Evolutionary conservation across 1,284 basidiomycete species (phyloP), one percentile per base, ranked within the genome.

Genomic region (Neonothopanus nambi): DNA sequence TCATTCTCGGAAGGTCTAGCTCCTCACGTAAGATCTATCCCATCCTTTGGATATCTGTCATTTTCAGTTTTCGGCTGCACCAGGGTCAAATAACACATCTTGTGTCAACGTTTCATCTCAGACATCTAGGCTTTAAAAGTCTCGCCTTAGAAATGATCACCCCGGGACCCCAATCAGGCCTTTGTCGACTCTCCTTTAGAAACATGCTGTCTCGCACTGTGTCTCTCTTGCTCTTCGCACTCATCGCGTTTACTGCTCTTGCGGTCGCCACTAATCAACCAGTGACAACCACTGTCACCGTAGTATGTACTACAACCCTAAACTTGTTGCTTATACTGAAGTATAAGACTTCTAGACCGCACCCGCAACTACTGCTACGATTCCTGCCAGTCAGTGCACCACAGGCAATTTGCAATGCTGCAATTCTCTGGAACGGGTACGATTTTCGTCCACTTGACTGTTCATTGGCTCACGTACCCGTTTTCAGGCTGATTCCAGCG

Each of bases 341-440:
- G 13, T 8, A 45, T 26, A 42, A 28, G 38, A 3, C 12, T 42
- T 20, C 5, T 49, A 64, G 62, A 45, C 60, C 7, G 56, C 61
- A 20, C 55, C 64, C 5, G 50, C 55, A 15, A 52, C 63, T 2
- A 58, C 53, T 33, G 30, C 45, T 21, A 52, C 61, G 18, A 52
- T 67, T 37, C 59, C 65, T 44, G 65, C 62, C n/a, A 61, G 60
- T 38, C 63, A 67, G 51, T 73, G 68, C 57, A 63, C 62, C 47
- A 62, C 62, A 12, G 65, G 63, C 5, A 58, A 61, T n/a, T 51
- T 65, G 15, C 64, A 66, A 47, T 70, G 68, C 59, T 70, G 68
- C 59, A 57, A 66, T 48, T 54, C 64, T 15, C 57, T 67, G 28
- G 61, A 65, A 47, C 55, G 63, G 13, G 63, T 66, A 59, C 63